Evolutionary conservation across 1,139 yeast genomes (phyloP).

Genomic region (Debaryomycetaceae sp.): DNA sequence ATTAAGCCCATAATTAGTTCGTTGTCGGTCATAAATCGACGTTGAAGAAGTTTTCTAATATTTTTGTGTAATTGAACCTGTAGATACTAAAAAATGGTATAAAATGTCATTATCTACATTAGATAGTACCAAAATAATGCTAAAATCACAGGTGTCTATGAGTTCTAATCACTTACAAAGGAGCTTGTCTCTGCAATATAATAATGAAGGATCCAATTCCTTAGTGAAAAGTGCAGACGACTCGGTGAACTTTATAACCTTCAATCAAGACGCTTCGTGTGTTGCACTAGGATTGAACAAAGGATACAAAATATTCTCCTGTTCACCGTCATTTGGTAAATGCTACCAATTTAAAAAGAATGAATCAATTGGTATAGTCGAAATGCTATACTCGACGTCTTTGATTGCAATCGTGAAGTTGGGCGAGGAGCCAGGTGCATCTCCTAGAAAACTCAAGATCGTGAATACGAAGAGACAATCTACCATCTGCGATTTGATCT

Average conservation of each 20-base stretch:
- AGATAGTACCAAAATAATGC: neutral
- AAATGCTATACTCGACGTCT: conserved; percentile 89
- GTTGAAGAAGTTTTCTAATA: neutral
- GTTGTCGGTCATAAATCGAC: neutral
- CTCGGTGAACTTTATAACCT: conserved; percentile 58
- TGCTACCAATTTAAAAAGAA: conserved; percentile 53
- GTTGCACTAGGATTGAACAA: conserved; percentile 74
- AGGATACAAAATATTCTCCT: conserved; percentile 84
- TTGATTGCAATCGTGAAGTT: conserved; percentile 82
- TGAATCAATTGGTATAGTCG: conserved; percentile 71
- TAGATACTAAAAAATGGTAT: neutral
- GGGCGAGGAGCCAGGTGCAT: conserved; percentile 77
- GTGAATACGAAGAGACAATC: conserved; percentile 74
- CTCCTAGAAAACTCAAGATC: conserved; percentile 78
- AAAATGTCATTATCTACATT: neutral
- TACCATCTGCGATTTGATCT: conserved; percentile 81
- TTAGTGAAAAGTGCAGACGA: conserved; percentile 11
- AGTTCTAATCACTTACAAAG: neutral
- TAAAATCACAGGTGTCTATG: neutral
- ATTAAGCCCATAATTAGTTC: no score
- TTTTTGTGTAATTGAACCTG: conserved; percentile 2
- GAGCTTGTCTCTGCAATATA: neutral
- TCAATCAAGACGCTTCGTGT: conserved; percentile 90
- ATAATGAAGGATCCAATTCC: conserved; percentile 7
- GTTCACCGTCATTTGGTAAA: conserved; percentile 79